Percentiles rank a stretch among this genome's conserved stretches.
Evolutionary conservation across 1,284 basidiomycete genomes (phyloP).

Genomic region (Rhodotorula sp.): DNA sequence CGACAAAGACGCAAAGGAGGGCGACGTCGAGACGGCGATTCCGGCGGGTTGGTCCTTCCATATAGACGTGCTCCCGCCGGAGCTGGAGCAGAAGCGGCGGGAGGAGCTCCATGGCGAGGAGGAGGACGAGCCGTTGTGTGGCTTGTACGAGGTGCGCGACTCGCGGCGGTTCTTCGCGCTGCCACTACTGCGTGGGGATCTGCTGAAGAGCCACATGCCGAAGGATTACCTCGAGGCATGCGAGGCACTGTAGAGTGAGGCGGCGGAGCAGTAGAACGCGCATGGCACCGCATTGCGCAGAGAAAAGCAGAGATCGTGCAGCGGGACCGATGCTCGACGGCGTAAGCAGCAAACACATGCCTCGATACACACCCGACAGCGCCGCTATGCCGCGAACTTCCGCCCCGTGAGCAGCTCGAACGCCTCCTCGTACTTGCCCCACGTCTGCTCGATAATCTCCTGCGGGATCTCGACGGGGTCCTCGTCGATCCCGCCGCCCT

Average conservation of each 20-base stretch:
- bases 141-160: conserved; percentile 31
- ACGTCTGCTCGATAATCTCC: conserved; percentile 75
- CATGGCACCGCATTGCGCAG: no score
- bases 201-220: conserved; percentile 30
- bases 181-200: conserved; percentile 25
- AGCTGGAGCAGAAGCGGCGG: conserved; percentile 1
- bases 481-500: conserved; percentile 73
- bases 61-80: conserved; percentile 24
- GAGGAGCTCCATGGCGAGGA: neutral
- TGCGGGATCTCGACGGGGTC: conserved; percentile 64
- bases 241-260: neutral
- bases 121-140: conserved; percentile 22
- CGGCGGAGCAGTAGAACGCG: no score
- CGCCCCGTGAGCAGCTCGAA: conserved; percentile 65
- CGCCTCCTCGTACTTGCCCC: conserved; percentile 74
- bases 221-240: conserved; percentile 28
- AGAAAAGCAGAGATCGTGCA: no score
- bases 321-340: no score
- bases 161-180: conserved; percentile 28
- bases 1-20: conserved; percentile 2
- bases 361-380: neutral
- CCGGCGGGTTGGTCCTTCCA: conserved; percentile 33
- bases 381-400: conserved; percentile 32
- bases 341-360: no score
- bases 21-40: conserved; percentile 7